phyloP scores from a whole-genome alignment of 768 basidiomycete species.

The Suillus lakei region DNA sequence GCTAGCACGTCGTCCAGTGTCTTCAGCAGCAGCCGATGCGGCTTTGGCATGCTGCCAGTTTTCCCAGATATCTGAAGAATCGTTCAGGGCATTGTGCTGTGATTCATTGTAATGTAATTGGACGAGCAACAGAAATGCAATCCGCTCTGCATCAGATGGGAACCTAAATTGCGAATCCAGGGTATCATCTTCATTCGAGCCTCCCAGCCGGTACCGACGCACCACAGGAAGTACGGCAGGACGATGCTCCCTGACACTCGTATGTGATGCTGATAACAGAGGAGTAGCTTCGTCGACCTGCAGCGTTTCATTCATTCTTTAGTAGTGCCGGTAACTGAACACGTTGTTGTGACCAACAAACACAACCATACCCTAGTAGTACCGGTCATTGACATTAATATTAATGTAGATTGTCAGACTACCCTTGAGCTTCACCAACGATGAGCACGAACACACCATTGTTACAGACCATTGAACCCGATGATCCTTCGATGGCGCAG shows the following conservation, averaged over 20 bases:
- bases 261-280: constrained; percentile 3
- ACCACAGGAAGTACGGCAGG: constrained; percentile 17
- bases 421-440: constrained; percentile 1
- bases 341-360: constrained; percentile 2
- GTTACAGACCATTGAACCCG: constrained; percentile 85
- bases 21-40: constrained; percentile 24
- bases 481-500: constrained; percentile 55
- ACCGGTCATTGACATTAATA: neutral
- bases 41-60: constrained; percentile 8
- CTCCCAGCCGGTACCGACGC: neutral
- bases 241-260: neutral
- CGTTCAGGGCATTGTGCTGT: neutral
- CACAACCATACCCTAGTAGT: constrained; percentile 7
- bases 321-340: neutral
- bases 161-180: neutral
- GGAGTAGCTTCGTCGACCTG: constrained; percentile 10
- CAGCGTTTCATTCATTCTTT: constrained; percentile 4
- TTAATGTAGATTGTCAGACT: neutral
- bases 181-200: neutral
- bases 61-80: neutral
- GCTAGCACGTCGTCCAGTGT: constrained; percentile 39
- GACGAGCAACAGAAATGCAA: constrained; percentile 12
- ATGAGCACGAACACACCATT: constrained; percentile 72
- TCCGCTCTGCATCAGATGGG: constrained; percentile 11
- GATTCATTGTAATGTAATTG: constrained; percentile 10